phyloP scores from a whole-genome alignment of 192 early-diverging fungal species.

The Coemansia sp. region DNA sequence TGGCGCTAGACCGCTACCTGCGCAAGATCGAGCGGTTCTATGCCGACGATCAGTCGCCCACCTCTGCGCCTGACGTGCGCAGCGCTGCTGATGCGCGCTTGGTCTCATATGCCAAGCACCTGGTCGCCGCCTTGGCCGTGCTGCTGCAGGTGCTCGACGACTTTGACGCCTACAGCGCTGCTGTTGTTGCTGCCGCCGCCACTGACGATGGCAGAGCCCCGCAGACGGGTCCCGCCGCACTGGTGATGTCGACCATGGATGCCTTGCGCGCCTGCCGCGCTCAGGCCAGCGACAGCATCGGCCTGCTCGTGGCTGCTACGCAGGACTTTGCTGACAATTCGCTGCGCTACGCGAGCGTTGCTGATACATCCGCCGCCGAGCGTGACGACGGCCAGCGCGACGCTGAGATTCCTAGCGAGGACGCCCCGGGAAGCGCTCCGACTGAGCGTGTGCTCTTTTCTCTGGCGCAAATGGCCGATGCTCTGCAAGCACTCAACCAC shows the following conservation, averaged over 20 bases:
- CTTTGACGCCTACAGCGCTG: constrained; percentile 45
- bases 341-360: constrained; percentile 15
- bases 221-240: constrained; percentile 30
- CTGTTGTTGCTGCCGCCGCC: constrained; percentile 32
- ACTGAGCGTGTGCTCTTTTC: constrained; percentile 29
- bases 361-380: neutral
- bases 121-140: constrained; percentile 48
- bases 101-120: constrained; percentile 50
- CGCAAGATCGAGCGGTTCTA: constrained; percentile 53
- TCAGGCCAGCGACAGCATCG: constrained; percentile 45
- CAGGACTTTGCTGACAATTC: constrained; percentile 52
- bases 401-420: constrained; percentile 37
- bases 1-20: constrained; percentile 51
- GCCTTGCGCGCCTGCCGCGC: constrained; percentile 33
- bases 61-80: constrained; percentile 27
- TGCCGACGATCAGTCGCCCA: constrained; percentile 18
- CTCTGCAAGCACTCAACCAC: constrained; percentile 52
- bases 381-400: constrained; percentile 28
- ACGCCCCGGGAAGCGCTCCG: neutral
- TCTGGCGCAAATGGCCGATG: constrained; percentile 27
- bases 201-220: constrained; percentile 32
- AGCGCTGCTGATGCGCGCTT: constrained; percentile 42
- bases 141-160: constrained; percentile 55
- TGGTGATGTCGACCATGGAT: constrained; percentile 31
- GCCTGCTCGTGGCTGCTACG: constrained; percentile 44